Base-by-base conservation (phyloP, 768 basidiomycete genomes). In the Macrolepiota albuminosa region DNA sequence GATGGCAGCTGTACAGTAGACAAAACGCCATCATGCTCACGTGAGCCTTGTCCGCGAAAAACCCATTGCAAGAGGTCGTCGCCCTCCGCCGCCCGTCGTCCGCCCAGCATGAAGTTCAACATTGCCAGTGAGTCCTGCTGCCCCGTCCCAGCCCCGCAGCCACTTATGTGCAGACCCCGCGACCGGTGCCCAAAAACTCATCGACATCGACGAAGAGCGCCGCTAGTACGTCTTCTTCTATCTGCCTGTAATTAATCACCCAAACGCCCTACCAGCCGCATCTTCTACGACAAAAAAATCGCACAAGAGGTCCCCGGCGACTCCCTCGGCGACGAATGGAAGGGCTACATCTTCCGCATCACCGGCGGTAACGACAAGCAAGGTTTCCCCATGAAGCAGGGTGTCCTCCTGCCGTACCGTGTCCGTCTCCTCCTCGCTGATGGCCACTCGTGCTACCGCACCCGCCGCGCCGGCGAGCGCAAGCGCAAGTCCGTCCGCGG, bases 321-420 rank as follows among this genome's bases (percentile, higher is more conserved):
- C 80, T 74, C 87, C 57, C 76, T 98, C 67, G 94, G 95, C 68
- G 91, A 96, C 73, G 96, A 98, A 81, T 98, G 86, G 84, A 93
- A 91, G 75, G 96, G 96, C 60, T 98, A 97, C 80, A 78, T 98
- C 74, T 86, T 97, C 83, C 89, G 94, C 69, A 91, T 99, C 81
- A 95, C 93, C 34, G 95, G 95, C 69, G 93, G 96, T 64, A 98
- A 98, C 83, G 95, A 98, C 87, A 93, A 94, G 81, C 93, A 95
- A 75, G 94, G 95, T 71, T 96, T 97, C 84, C 94, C 95, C 51
- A 97, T 98, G 94, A 98, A 98, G 79, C 96, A 99, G 80, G 95
- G 96, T 80, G 91, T 98, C 66, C 90, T 98, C 62, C 84, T 96
- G 69, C 93, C 93, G 60, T 73, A 93, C 80, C 95, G 96, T 84